A percentile compares a stretch with the other conserved stretches of the same genome.
phyloP scores from a whole-genome alignment of 2,329 filamentous ascomycete species.

The Ophiognomonia clavigignenti-juglandacearum region DNA sequence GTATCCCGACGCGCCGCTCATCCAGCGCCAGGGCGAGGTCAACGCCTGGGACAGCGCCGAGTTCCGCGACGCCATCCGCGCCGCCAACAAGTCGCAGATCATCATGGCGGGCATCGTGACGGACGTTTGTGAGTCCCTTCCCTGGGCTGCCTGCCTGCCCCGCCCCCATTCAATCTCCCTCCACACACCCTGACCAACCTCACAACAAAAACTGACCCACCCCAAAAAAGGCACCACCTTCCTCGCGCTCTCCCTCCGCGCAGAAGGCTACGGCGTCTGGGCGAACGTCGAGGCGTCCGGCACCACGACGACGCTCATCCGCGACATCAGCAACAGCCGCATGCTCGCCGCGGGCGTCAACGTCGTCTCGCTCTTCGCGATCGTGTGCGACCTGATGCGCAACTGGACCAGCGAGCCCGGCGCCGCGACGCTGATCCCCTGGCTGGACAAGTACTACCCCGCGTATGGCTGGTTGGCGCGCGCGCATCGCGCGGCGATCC shows the following conservation, averaged over 20 bases:
- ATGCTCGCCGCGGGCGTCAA: not conserved
- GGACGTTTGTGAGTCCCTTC: conserved; percentile 61
- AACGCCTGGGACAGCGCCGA: conserved; percentile 72
- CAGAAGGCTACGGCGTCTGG: not conserved
- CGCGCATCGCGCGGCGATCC: conserved; percentile 54
- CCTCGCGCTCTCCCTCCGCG: not conserved
- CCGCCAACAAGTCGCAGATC: conserved; percentile 62
- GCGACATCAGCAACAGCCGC: not conserved
- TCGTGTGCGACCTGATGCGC: too few species aligned
- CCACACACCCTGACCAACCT: too few species aligned
- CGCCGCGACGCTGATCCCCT: conserved; percentile 53
- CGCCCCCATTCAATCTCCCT: too few species aligned
- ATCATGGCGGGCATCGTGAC: conserved; percentile 70
- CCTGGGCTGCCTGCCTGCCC: too few species aligned
- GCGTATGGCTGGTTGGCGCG: conserved; percentile 61
- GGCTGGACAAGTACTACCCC: conserved; percentile 59
- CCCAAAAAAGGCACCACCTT: not conserved
- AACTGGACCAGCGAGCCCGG: conserved; percentile 59
- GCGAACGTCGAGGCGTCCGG: not conserved
- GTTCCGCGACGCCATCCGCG: conserved; percentile 61
- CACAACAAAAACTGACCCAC: too few species aligned
- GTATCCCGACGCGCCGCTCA: conserved; percentile 62
- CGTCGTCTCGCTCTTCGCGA: too few species aligned
- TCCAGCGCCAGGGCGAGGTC: conserved; percentile 67
- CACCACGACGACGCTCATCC: not conserved